A percentile compares a stretch with the other conserved stretches of the same genome.
Evolutionary conservation across 1,284 basidiomycete genomes (phyloP).

Genomic region (Heterobasidion parviporum): DNA sequence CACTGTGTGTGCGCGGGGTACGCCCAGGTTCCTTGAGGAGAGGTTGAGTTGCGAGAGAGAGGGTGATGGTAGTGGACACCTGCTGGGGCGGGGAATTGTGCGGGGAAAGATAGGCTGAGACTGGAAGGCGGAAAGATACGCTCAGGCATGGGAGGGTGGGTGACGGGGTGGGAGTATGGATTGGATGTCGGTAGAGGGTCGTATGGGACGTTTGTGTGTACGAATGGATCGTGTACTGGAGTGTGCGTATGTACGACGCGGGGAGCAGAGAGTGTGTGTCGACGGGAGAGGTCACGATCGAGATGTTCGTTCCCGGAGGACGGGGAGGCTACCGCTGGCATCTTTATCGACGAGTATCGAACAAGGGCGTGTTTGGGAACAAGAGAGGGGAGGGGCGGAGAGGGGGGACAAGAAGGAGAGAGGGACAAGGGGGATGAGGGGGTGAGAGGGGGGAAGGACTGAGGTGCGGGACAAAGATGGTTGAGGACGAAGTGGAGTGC

Average conservation of each 20-base stretch:
- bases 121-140: slow-evolving; percentile 8
- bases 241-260: background rate
- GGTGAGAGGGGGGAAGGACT: background rate
- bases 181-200: background rate
- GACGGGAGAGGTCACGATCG: background rate
- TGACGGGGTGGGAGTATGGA: slow-evolving; percentile 2
- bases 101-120: background rate
- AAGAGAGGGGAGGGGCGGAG: background rate
- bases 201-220: slow-evolving; percentile 4
- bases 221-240: background rate
- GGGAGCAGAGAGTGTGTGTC: background rate
- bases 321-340: slow-evolving; percentile 2
- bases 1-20: slow-evolving; percentile 5
- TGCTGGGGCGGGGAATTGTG: slow-evolving; percentile 1
- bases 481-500: background rate
- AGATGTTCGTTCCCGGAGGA: slow-evolving; percentile 1
- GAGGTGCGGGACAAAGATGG: background rate
- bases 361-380: slow-evolving; percentile 1
- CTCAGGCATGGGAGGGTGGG: slow-evolving; percentile 14
- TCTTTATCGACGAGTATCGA: background rate
- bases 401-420: background rate
- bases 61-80: background rate
- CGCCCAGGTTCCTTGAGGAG: slow-evolving; percentile 1
- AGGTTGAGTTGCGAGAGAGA: slow-evolving; percentile 5
- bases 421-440: background rate